Base-by-base conservation (phyloP, 1,284 basidiomycete genomes). In the Cryptococcus sp. region DNA sequence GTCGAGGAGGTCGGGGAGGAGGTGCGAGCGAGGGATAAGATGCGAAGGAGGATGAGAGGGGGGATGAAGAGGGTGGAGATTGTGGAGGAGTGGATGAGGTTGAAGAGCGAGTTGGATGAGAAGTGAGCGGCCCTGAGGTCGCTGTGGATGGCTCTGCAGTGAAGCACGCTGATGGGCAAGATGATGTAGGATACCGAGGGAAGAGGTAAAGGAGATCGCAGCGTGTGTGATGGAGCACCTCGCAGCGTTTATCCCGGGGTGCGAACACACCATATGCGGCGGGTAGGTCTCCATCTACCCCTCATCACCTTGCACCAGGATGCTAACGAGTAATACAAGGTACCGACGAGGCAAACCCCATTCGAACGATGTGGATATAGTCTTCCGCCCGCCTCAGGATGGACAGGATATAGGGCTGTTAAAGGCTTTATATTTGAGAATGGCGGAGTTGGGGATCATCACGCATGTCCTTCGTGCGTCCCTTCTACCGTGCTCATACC, bases 381-480 rank as follows among this genome's bases (percentile, higher is more conserved):
- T 78, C 7, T 72, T 77, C 57, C 65, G 69, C 42, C 73, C 75
- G 4, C 71, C 70, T 9, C 50, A 65, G 40, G 55, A 63, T n/a
- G 69, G 61, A 5, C 59, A 64, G 40, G 73, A 76, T 54, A 57
- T 61, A 18, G 70, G 67, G 2, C 59, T 73, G 0, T 55, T 77
- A 9, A 54, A 56, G 20, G 61, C 69, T 38, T 53, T 77, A 39
- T 68, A 69, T 35, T 59, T 64, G 4, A 63, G 73, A 12, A 55
- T 76, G 5, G 61, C 61, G 8, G 46, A 60, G 4, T 54, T 74
- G 2, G 67, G 68, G 0, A 73, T 75, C 52, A 63, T 78, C 15
- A 78, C 75, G 1, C 76, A 78, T 60, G 71, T 77, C 4, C 65
- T 77, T 4, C 73, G 75, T 75, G 46, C 62, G 71, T 68, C 9